A percentile compares a stretch with the other conserved stretches of the same genome.
Evolutionary conservation across 2,329 filamentous ascomycete species (phyloP).

Genomic region (Tolypocladium sp.): DNA sequence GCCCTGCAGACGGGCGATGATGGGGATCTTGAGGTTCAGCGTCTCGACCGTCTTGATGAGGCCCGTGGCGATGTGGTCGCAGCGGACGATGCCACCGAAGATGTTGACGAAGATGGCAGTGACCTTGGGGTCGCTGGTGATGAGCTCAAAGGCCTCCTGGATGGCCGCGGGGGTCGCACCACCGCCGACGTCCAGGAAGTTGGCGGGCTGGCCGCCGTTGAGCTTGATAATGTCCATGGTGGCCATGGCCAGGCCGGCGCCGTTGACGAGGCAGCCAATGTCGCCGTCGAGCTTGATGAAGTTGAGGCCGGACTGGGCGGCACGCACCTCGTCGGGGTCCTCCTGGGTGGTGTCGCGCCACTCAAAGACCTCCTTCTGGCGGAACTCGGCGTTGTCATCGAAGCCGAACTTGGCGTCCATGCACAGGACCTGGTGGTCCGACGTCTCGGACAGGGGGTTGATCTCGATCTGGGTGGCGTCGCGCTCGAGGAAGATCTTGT

Average conservation of each 20-base stretch:
- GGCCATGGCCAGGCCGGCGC: constrained; percentile 97
- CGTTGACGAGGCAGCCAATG: constrained; percentile 98
- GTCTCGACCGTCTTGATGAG: constrained; percentile 89
- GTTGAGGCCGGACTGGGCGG: constrained; percentile 89
- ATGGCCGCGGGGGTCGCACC: constrained; percentile 96
- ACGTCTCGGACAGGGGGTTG: constrained; percentile 97
- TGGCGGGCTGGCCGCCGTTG: constrained; percentile 89
- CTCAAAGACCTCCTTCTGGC: constrained; percentile 90
- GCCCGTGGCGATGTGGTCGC: constrained; percentile 93
- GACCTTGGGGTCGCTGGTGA: constrained; percentile 96
- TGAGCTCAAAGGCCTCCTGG: constrained; percentile 95
- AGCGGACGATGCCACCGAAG: constrained; percentile 97
- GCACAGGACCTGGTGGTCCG: constrained; percentile 93
- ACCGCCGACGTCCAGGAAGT: constrained; percentile 98
- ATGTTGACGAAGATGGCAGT: constrained; percentile 99
- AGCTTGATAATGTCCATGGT: constrained; percentile 99
- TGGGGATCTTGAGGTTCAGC: constrained; percentile 93
- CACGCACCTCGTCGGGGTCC: constrained; percentile 95
- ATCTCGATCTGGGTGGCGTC: constrained; percentile 99
- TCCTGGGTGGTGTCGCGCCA: constrained; percentile 95
- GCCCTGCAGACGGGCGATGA: constrained; percentile 93
- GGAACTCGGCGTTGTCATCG: constrained; percentile 97
- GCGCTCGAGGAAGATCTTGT: constrained; percentile 97
- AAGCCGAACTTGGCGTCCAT: constrained; percentile 99
- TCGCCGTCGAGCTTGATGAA: constrained; percentile 99